Conservation (phyloP, 495 filamentous ascomycete species). For the Penicillium herquei region DNA sequence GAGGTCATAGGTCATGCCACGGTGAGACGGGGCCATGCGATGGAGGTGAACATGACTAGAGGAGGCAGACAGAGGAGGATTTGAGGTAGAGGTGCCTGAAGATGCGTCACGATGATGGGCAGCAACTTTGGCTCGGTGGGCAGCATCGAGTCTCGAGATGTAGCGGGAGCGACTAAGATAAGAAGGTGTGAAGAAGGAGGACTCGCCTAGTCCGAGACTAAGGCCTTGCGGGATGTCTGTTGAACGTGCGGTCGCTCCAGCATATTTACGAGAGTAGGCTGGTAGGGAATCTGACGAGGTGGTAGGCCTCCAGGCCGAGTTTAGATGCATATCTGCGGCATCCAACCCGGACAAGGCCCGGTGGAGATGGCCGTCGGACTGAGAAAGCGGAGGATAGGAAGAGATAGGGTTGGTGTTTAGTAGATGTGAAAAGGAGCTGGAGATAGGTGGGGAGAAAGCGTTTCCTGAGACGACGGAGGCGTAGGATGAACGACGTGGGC, state of each 20-base stretch:
- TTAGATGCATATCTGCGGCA: slow-evolving; percentile 49
- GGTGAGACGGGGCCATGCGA: slow-evolving; percentile 69
- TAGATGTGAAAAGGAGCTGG: slow-evolving; percentile 60
- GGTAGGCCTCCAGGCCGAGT: slow-evolving; percentile 40
- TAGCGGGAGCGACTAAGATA: slow-evolving; percentile 79
- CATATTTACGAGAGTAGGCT: slow-evolving; percentile 62
- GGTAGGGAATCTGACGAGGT: slow-evolving; percentile 44
- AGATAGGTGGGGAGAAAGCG: slow-evolving; percentile 47
- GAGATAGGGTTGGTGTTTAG: slow-evolving; percentile 47
- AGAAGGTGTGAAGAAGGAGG: slow-evolving; percentile 70
- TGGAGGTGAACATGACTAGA: slow-evolving; percentile 63
- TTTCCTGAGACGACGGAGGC: slow-evolving; percentile 77
- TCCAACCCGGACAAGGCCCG: slow-evolving; percentile 37
- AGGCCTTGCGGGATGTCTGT: slow-evolving; percentile 24
- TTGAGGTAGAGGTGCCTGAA: slow-evolving; percentile 33
- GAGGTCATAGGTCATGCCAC: slow-evolving; percentile 81
- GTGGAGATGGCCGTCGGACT: slow-evolving; percentile 34
- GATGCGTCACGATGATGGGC: slow-evolving; percentile 48
- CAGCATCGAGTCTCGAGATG: slow-evolving; percentile 68
- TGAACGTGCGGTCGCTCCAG: slow-evolving; percentile 38
- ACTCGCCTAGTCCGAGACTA: slow-evolving; percentile 27
- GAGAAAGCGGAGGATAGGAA: slow-evolving; percentile 37
- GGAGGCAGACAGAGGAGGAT: slow-evolving; percentile 58
- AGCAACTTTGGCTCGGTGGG: slow-evolving; percentile 60
- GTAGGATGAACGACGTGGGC: slow-evolving; percentile 64